Percentiles rank a stretch among this genome's conserved stretches.
Evolutionary conservation across 768 basidiomycete species (phyloP).

Genomic region (Collybiopsis confluens): DNA sequence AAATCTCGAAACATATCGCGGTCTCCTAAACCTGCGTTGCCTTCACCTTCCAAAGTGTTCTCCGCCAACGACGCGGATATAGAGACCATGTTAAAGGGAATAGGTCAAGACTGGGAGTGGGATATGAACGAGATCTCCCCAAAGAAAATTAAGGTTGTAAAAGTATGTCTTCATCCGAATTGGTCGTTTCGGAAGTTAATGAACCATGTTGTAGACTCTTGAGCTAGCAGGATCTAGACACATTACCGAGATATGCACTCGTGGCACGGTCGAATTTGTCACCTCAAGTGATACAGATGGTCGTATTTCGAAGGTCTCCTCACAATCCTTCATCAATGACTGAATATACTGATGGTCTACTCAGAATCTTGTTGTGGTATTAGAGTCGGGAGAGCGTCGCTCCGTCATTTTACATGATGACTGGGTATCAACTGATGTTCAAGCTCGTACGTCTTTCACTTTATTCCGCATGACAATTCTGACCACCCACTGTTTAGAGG

Average conservation of each 20-base stretch:
- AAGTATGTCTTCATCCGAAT: constrained; percentile 4
- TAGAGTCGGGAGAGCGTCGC: constrained; percentile 35
- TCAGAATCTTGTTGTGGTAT: constrained; percentile 50
- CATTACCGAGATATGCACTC: constrained; percentile 37
- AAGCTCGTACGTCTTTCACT: constrained; percentile 41
- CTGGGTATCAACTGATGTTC: constrained; percentile 66
- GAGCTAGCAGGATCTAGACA: constrained; percentile 13
- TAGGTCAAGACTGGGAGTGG: constrained; percentile 72
- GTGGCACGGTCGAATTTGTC: constrained; percentile 53
- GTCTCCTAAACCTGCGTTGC: constrained; percentile 6
- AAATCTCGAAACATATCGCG: constrained; percentile 1
- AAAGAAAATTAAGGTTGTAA: constrained; percentile 24
- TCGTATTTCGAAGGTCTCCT: constrained; percentile 34
- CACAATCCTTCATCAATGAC: constrained; percentile 3
- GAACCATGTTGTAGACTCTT: constrained; percentile 4
- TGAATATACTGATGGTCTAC: too few relatives aligned
- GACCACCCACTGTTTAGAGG: constrained; percentile 47
- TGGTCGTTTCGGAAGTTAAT: background rate
- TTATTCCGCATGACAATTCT: background rate
- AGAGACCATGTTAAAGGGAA: constrained; percentile 52
- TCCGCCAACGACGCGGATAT: constrained; percentile 39
- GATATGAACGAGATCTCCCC: constrained; percentile 52
- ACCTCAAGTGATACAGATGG: constrained; percentile 25
- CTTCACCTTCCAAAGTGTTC: constrained; percentile 20
- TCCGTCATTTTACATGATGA: constrained; percentile 69